phyloP scores from a whole-genome alignment of 192 early-diverging fungal species.

The Coemansia sp. region DNA sequence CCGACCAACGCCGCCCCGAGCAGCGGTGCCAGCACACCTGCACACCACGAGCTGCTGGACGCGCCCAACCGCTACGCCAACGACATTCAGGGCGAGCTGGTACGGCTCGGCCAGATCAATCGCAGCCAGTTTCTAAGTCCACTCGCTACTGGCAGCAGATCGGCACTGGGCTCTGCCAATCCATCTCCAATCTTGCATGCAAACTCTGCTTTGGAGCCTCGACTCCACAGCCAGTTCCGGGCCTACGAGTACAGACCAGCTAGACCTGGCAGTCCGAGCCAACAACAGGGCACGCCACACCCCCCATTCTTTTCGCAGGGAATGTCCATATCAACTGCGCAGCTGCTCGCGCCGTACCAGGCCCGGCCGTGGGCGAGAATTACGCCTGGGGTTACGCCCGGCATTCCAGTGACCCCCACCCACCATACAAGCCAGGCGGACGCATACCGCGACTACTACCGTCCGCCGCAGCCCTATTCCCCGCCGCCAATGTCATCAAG shows the following conservation, averaged over 20 bases:
- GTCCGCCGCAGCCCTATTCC: not conserved
- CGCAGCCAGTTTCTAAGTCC: not conserved
- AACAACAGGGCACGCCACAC: not conserved
- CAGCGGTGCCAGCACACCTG: not conserved
- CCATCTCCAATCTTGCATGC: not conserved
- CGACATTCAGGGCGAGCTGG: constrained; percentile 27
- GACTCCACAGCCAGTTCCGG: not conserved
- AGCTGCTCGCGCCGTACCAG: not conserved
- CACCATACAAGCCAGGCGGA: not conserved
- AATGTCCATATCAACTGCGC: not conserved
- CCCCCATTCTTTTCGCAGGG: not conserved
- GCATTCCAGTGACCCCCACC: too few relatives aligned
- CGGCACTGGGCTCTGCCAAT: not conserved
- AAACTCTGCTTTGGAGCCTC: not conserved
- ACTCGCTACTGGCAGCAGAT: not conserved
- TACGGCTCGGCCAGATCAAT: constrained; percentile 4
- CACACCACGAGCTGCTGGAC: constrained; percentile 2
- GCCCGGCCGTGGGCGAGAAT: not conserved
- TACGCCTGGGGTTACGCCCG: too few relatives aligned
- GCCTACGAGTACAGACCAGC: not conserved
- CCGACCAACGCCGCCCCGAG: not conserved
- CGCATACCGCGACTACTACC: not conserved
- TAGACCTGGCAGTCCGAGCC: too few relatives aligned
- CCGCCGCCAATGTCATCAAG: not conserved
- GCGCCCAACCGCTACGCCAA: constrained; percentile 17